A percentile compares a stretch with the other conserved stretches of the same genome.
phyloP scores from a whole-genome alignment of 1,139 yeast species.

The Meyerozyma carpophila region DNA sequence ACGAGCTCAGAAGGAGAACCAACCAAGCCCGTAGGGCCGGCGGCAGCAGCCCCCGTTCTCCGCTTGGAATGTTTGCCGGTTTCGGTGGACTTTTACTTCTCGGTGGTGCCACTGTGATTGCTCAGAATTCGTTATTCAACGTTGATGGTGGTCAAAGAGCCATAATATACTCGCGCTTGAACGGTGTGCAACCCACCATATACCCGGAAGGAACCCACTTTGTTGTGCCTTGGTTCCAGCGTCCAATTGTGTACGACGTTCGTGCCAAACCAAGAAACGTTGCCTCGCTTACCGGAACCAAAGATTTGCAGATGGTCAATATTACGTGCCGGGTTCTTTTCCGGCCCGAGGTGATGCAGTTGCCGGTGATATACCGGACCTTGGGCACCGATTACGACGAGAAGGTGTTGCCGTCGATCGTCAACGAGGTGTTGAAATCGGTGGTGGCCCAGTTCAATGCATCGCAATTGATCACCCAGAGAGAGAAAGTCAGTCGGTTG shows the following conservation, averaged over 20 bases:
- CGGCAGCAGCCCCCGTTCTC: constrained; percentile 44
- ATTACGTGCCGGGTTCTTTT: constrained; percentile 96
- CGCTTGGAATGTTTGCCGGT: constrained; percentile 66
- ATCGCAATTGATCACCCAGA: constrained; percentile 93
- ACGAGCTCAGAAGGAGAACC: constrained; percentile 62
- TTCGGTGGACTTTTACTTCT: constrained; percentile 69
- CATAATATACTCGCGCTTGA: constrained; percentile 80
- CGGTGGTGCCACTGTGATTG: constrained; percentile 64
- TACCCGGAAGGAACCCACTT: constrained; percentile 95
- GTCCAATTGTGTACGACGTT: constrained; percentile 89
- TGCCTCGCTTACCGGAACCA: constrained; percentile 96
- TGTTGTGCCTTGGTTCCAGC: constrained; percentile 91
- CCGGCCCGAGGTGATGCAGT: constrained; percentile 72
- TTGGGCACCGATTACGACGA: constrained; percentile 94
- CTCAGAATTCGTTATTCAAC: constrained; percentile 78
- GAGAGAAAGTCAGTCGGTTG: constrained; percentile 90
- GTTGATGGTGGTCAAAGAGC: constrained; percentile 99
- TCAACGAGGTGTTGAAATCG: constrained; percentile 91
- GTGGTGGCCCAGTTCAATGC: constrained; percentile 99
- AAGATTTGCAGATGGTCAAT: constrained; percentile 98
- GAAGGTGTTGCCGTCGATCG: constrained; percentile 92
- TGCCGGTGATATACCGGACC: constrained; percentile 85
- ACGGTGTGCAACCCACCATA: constrained; percentile 82
- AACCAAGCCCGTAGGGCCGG: constrained; percentile 40
- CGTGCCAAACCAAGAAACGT: constrained; percentile 97